A percentile compares a stretch with the other conserved stretches of the same genome.
These are phyloP conservation scores for Lecanicillium sp. DNA, from an alignment of 2,329 filamentous ascomycete species.

Conservation along the genomic window DNA sequence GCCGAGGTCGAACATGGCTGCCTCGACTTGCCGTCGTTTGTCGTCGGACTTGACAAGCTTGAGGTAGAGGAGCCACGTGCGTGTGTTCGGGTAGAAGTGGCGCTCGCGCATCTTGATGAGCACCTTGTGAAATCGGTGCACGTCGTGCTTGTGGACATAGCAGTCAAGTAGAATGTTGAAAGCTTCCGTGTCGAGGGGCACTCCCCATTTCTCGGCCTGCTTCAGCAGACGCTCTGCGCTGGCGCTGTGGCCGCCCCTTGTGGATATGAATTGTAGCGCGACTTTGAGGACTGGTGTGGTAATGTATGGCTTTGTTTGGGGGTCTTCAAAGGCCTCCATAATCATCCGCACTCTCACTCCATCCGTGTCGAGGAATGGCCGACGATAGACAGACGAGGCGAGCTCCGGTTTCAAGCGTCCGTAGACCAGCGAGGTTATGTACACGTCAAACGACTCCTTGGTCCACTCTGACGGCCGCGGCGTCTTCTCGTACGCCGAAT, in stretches of 20 bases:
- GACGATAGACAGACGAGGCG: conserved; percentile 29
- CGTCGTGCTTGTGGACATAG: conserved; percentile 34
- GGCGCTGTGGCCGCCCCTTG: conserved; percentile 29
- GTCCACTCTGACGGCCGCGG: conserved; percentile 37
- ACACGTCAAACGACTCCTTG: conserved; percentile 33
- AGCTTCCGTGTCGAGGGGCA: conserved; percentile 39
- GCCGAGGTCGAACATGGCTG: conserved; percentile 40
- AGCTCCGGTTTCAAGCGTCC: conserved; percentile 30
- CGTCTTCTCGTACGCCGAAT: conserved; percentile 32
- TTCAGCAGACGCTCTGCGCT: conserved; percentile 31
- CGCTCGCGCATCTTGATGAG: conserved; percentile 36
- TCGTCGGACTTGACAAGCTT: conserved; percentile 54
- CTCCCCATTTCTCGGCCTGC: conserved; percentile 29
- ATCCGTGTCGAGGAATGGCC: conserved; percentile 29
- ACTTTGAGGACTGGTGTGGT: conserved; percentile 37
- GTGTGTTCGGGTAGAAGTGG: conserved; percentile 35
- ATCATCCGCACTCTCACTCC: conserved; percentile 34
- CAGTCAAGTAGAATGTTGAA: conserved; percentile 44
- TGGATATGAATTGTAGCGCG: conserved; percentile 37
- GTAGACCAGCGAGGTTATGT: conserved; percentile 36
- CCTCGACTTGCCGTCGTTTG: conserved; percentile 40
- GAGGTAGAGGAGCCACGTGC: conserved; percentile 45
- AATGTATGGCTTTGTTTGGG: conserved; percentile 27
- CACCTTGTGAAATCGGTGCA: conserved; percentile 34
- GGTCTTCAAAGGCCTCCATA: conserved; percentile 32